These are phyloP conservation scores for Fusarium protoensiforme DNA, from an alignment of 2,329 filamentous ascomycete species.

Conservation along the genomic window DNA sequence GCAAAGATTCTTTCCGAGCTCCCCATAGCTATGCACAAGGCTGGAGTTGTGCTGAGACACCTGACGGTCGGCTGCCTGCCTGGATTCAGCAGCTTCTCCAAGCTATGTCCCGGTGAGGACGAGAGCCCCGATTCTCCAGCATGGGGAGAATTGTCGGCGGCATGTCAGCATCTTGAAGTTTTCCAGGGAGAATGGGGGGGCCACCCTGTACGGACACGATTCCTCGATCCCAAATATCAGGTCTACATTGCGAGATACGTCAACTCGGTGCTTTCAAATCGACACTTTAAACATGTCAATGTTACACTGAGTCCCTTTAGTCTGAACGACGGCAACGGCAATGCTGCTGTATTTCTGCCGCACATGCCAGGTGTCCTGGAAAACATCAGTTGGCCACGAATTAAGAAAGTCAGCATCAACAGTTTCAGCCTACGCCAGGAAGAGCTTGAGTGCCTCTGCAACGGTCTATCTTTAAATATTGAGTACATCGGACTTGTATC, in stretches of 20 bases:
- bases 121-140: neutral
- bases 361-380: neutral
- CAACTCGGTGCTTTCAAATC: neutral
- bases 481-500: neutral
- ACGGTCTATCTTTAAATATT: neutral
- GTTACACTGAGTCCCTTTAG: neutral
- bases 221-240: neutral
- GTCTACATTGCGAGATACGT: neutral
- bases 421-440: neutral
- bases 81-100: neutral
- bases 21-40: neutral
- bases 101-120: neutral
- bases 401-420: neutral
- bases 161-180: neutral
- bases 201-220: neutral
- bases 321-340: neutral
- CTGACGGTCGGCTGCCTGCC: neutral
- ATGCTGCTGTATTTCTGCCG: neutral
- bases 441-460: neutral
- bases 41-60: neutral
- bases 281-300: neutral
- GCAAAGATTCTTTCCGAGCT: neutral
- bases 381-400: neutral
- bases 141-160: neutral
- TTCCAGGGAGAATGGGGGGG: neutral